Evolutionary conservation across 768 basidiomycete species (phyloP), one percentile per base, ranked within the genome.

Genomic region (Hypholoma fasciculare): DNA sequence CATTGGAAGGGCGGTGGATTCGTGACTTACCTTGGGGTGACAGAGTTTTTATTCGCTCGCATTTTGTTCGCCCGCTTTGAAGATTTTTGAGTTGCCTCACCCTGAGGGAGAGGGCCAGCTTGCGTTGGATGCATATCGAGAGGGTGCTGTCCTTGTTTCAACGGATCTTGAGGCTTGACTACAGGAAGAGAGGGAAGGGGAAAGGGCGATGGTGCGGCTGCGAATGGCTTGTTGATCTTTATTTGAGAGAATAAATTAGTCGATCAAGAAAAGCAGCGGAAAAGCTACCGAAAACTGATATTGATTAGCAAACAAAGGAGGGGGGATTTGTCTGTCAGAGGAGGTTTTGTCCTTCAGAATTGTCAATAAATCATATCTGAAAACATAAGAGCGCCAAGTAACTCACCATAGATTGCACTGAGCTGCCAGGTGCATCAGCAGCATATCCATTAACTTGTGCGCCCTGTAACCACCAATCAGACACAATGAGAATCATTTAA

Each of bases 291-390:
- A 38, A 59, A 59, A 59, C 30, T 59, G 34, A 54, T 59, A 54
- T 39, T 59, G 58, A 23, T 23, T 23, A 23, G 23, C 23, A 23
- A 23, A 23, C 23, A 23, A 23, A 23, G 23, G 23, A 23, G 52
- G 58, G 58, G 54, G 58, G 58, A 49, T 48, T 59, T 59, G 58
- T 42, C 52, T 36, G 54, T 52, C 58, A 34, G 52, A n/a, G 19
- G 56, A 23, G 23, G 23, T 23, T 23, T 23, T 4, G 23, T 23
- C 23, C 23, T 23, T 23, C 23, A 23, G 23, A 23, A 23, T 23
- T 23, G 23, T 23, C 23, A 23, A 23, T 23, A 23, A 23, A 23
- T 23, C 23, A 23, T 23, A 23, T 23, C 23, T 23, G 23, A 23
- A 23, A 23, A 23, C 23, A 23, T 23, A 23, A 23, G 23, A 23